Conservation (phyloP, 192 early-diverging fungal genomes). For the Linnemannia elongata region DNA sequence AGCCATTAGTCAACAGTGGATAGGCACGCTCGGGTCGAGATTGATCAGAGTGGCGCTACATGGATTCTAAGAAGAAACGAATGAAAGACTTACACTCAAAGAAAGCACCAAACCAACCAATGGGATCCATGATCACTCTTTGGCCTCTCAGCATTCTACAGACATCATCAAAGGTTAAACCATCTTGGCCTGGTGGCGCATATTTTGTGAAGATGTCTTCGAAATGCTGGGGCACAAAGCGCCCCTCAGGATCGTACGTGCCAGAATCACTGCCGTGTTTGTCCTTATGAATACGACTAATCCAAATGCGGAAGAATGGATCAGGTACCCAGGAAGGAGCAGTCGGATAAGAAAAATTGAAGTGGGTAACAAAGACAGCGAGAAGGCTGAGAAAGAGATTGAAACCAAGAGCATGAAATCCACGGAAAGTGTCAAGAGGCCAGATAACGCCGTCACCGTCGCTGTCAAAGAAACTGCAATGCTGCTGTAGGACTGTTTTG, state of each 20-base stretch:
- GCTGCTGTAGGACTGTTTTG: constrained; percentile 63
- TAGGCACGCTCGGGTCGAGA: too few relatives aligned
- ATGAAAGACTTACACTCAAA: constrained; percentile 18
- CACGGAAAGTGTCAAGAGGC: constrained; percentile 47
- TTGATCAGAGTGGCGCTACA: too few relatives aligned
- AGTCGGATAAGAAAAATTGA: constrained; percentile 52
- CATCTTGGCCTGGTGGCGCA: constrained; percentile 50
- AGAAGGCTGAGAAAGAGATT: constrained; percentile 55
- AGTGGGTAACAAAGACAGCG: constrained; percentile 58
- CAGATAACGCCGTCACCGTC: constrained; percentile 60
- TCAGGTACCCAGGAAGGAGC: constrained; percentile 61
- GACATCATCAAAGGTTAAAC: constrained; percentile 41
- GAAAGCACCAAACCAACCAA: constrained; percentile 46
- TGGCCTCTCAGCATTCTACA: constrained; percentile 26
- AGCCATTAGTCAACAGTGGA: background rate
- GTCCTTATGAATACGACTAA: constrained; percentile 60
- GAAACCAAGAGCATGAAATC: constrained; percentile 62
- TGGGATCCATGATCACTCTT: constrained; percentile 48
- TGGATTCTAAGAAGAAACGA: background rate
- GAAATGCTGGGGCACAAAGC: constrained; percentile 67
- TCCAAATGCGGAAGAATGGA: constrained; percentile 63
- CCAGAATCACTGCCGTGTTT: constrained; percentile 69
- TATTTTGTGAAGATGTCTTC: constrained; percentile 66
- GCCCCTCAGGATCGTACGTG: constrained; percentile 61
- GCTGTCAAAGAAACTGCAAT: constrained; percentile 65